Conservation (phyloP, 768 basidiomycete species). For the Neoboletus magnificus region DNA sequence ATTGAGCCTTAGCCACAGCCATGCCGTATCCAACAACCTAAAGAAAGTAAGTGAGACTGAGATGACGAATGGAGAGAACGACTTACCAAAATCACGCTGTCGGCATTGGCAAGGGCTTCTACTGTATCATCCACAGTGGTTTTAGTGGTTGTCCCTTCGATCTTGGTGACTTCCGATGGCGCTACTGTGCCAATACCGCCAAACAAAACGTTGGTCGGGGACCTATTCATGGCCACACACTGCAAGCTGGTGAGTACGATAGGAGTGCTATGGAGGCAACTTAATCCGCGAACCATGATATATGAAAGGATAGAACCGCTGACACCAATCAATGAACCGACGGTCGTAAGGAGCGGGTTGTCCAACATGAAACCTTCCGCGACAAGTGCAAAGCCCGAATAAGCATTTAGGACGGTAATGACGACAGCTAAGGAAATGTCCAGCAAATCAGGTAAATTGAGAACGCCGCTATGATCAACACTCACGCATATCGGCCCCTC, state of each 20-base stretch:
- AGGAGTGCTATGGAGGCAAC: neutral
- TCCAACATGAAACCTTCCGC: conserved; percentile 93
- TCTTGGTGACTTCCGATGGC: conserved; percentile 60
- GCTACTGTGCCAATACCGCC: conserved; percentile 71
- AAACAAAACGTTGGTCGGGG: conserved; percentile 80
- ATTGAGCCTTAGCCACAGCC: conserved; percentile 91
- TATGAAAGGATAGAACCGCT: conserved; percentile 89
- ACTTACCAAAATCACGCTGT: conserved; percentile 75
- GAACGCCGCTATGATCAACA: conserved; percentile 9
- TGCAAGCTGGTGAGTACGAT: conserved; percentile 28
- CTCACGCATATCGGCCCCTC: conserved; percentile 92
- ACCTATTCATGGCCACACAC: conserved; percentile 94
- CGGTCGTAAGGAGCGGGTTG: conserved; percentile 76
- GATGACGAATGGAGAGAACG: neutral
- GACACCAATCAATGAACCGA: conserved; percentile 86
- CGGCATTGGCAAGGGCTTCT: conserved; percentile 72
- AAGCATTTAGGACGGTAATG: conserved; percentile 87
- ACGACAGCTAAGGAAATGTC: conserved; percentile 61
- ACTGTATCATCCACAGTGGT: conserved; percentile 79
- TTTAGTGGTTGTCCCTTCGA: conserved; percentile 79
- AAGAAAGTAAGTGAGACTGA: conserved; percentile 4
- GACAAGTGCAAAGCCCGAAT: conserved; percentile 87
- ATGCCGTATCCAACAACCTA: conserved; percentile 86
- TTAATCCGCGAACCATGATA: conserved; percentile 66
- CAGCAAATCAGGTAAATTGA: conserved; percentile 3